phyloP scores from a whole-genome alignment of 2,329 filamentous ascomycete genomes.

The Arthroderma uncinatum region DNA sequence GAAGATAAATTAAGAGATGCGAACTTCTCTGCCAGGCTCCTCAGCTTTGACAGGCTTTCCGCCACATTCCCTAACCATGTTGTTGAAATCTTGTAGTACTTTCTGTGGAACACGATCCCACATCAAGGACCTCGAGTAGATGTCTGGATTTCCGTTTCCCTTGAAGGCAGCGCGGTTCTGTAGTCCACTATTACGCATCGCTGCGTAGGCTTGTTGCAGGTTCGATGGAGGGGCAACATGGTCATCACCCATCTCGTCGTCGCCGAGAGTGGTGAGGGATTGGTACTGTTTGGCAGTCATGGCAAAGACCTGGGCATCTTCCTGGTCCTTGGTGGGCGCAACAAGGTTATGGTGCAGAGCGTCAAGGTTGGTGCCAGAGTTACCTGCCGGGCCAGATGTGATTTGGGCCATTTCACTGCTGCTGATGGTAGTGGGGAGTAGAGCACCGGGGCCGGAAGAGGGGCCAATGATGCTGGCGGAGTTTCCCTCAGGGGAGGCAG shows the following conservation, averaged over 20 bases:
- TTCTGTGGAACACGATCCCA: conserved; percentile 91
- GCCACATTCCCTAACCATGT: conserved; percentile 70
- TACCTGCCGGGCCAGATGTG: conserved; percentile 20
- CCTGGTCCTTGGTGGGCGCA: conserved; percentile 70
- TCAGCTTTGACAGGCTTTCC: conserved; percentile 26
- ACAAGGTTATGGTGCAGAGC: conserved; percentile 58
- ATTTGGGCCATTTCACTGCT: conserved; percentile 32
- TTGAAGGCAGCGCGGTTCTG: conserved; percentile 45
- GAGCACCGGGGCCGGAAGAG: conserved; percentile 16
- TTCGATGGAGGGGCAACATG: conserved; percentile 33
- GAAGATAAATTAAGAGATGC: conserved; percentile 7
- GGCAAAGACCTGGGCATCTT: conserved; percentile 77
- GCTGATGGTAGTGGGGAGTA: conserved; percentile 26
- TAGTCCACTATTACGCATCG: conserved; percentile 58
- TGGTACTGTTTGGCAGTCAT: conserved; percentile 83
- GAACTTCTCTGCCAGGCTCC: conserved; percentile 12
- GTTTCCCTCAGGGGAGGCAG: conserved; percentile 31
- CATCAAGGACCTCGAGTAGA: conserved; percentile 83
- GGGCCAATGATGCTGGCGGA: conserved; percentile 41
- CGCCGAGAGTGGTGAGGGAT: conserved; percentile 61
- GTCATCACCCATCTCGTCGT: conserved; percentile 28
- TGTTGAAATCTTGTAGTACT: conserved; percentile 83
- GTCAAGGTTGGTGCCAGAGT: conserved; percentile 40
- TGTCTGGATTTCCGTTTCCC: conserved; percentile 56
- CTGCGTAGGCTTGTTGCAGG: conserved; percentile 56